Base-by-base conservation (phyloP, 148 eudicot species). In the Chenopodium berlandieri region DNA sequence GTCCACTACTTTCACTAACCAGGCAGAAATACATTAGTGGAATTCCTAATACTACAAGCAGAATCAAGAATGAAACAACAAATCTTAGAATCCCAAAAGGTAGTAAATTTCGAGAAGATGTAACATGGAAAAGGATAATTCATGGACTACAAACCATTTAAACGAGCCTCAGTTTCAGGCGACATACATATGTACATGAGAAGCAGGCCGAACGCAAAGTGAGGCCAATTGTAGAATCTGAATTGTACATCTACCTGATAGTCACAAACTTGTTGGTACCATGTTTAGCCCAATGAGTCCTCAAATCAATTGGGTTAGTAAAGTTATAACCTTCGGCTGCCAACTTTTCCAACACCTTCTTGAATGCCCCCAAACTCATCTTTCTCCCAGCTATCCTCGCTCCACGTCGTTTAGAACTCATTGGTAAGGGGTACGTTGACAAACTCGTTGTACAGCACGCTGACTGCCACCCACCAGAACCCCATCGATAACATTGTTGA, bases 201-300 rank as follows among this genome's bases (percentile, higher is more conserved):
- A 78, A 85, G 84, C 90, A 83, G 88, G 86, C 84, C 78, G 79
- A 83, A 85, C 66, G 79, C 82, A 75, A 72, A 32, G 80, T 25
- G 83, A 81, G 79, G 86, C 86, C 80, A 78, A 47, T 71, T 81
- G 86, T 74, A 81, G 82, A 87, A 80, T 73, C 80, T 71, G 79
- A 70, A 22, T 80, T 80, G 78, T 77, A 81, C 86, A 85, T 83
- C 86, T 85, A 88, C 86, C 87, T 85, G 88, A 88, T 88, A 9
- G 90, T 88, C 70, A 88, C 90, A 81, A 88, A 88, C 88, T 88
- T 88, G 84, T 88, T 88, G 80, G 90, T 88, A 12, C 90, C 90
- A 67, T 88, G 90, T 66, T 88, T 88, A 23, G 90, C 90, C 90
- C 90, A 88, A 30, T 88, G 87, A 80, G 86, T 85, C 90, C 80